Evolutionary conservation across 805 yeast species (phyloP), one percentile per base, ranked within the genome.

Genomic region (Grigorovia humatica): DNA sequence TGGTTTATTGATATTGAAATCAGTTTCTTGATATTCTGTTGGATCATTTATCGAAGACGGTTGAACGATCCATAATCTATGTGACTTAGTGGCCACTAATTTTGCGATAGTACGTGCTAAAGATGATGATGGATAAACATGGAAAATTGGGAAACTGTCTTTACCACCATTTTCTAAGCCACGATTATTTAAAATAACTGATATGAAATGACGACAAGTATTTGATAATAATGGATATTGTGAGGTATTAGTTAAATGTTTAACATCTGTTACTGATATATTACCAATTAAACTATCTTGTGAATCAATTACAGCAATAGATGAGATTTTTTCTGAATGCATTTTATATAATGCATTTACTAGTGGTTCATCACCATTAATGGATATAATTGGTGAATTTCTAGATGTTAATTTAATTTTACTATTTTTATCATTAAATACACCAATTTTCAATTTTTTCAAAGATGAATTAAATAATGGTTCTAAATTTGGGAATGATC

Each of bases 91-190:
- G 5, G 98, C 98, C n/a, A 91, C 97, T 58, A 91, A 73, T 67
- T 91, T 91, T 38, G 97, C 98, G 62, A 91, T 78, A 2, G 95
- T 88, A 65, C 96, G 78, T 35, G 86, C 95, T 48, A 91, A 74
- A 0, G 91, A 82, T 6, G 95, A 80, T 43, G 78, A 75, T 53
- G 80, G 79, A 54, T 86, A 83, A 29, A 91, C 96, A 65, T 90
- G 96, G 76, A 91, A 91, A 43, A 91, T 91, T 15, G 99, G 99
- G 75, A 84, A 90, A 44, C 93, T 88, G 70, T 91, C 99, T 68
- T 89, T 88, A 61, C 88, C 89, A 62, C 88, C 89, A 55, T 58
- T 65, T 61, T 84, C 93, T 20, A 91, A 75, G 15, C 99, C 98
- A 62, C 96, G 81, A 50, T 82, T 82, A 56, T 85, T 83, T 55